A percentile compares a stretch with the other conserved stretches of the same genome.
phyloP scores from a whole-genome alignment of 2,329 filamentous ascomycete genomes.

The Stemphylium lycopersici region DNA sequence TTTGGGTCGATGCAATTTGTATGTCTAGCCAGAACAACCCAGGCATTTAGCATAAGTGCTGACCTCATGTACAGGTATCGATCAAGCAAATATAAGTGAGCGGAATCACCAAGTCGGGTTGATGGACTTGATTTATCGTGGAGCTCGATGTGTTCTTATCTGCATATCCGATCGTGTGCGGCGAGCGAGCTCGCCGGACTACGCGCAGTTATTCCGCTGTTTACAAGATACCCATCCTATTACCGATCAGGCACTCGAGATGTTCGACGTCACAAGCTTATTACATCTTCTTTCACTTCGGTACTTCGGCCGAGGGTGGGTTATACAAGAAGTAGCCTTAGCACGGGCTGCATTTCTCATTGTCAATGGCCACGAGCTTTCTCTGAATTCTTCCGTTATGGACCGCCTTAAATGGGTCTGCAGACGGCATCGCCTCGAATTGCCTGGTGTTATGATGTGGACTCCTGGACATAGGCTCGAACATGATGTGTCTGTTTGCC shows the following conservation, averaged over 20 bases:
- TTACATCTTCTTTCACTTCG: neutral
- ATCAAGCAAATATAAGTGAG: constrained; percentile 18
- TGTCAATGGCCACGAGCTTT: constrained; percentile 4
- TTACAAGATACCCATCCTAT: neutral
- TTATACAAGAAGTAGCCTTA: constrained; percentile 25
- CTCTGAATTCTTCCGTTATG: neutral
- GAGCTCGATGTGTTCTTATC: neutral
- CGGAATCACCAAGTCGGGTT: constrained; percentile 20
- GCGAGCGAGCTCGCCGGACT: neutral
- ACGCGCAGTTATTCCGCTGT: neutral
- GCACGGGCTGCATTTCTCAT: constrained; percentile 7
- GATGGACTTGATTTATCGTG: constrained; percentile 20
- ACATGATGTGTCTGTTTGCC: constrained; percentile 10
- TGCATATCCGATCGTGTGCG: neutral
- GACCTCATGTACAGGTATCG: neutral
- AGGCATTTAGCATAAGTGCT: too few species aligned
- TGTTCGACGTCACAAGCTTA: too few species aligned
- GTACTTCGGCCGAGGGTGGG: constrained; percentile 25
- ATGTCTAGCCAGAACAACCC: neutral
- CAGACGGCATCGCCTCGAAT: too few species aligned
- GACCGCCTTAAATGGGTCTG: too few species aligned
- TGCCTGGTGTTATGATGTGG: too few species aligned
- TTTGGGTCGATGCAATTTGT: constrained; percentile 30
- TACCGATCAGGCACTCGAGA: too few species aligned
- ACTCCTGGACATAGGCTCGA: neutral